Base-by-base conservation (phyloP, 2,329 filamentous ascomycete species). In the Venturia pyrina region DNA sequence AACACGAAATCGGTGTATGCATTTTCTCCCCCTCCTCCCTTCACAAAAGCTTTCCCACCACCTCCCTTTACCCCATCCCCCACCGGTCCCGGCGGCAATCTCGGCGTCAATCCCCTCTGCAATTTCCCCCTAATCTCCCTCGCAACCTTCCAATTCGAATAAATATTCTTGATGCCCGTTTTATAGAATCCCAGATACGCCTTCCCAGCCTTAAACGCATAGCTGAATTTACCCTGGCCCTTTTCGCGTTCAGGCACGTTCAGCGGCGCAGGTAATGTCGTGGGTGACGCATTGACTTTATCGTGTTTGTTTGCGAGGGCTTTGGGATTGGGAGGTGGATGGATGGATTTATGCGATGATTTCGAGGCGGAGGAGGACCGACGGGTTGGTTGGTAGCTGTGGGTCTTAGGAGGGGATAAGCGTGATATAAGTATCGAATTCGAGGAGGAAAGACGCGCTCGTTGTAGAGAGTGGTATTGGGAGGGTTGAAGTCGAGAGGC, bases 181-280 rank as follows among this genome's bases (percentile, higher is more conserved):
- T 67, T 67, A 28, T 67, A 67, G 57, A 67, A 67, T 4, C 44
- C 48, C 53, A 50, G n/a, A 43, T 67, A 67, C 21, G 44, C n/a
- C 34, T 63, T 66, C 10, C 66, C 66, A 6, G 43, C 34, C 34
- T 28, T 15, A 3, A 66, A 13, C 15, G 43, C 41, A 21, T 63
- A 66, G 10, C 11, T 21, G 8, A 62, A 62, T 2, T 13, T 40
- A 24, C 5, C 8, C 43, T 66, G 63, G 6, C 44, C 48, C 28
- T 53, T 32, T 24, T 57, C 21, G 10, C 66, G 65, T 1, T 7
- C 11, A 8, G 66, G 64, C 0, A 67, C 43, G 24, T 66, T 8
- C 4, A 67, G 15, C 40, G 63, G 65, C 0, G 64, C 53, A 15
- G 66, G 64, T 2, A 66, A 32, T 8, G 66, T 66, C 8, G 64